Percentiles rank a stretch among this genome's conserved stretches.
Evolutionary conservation across 2,329 filamentous ascomycete genomes (phyloP).

Genomic region (Zymoseptoria pseudotritici): DNA sequence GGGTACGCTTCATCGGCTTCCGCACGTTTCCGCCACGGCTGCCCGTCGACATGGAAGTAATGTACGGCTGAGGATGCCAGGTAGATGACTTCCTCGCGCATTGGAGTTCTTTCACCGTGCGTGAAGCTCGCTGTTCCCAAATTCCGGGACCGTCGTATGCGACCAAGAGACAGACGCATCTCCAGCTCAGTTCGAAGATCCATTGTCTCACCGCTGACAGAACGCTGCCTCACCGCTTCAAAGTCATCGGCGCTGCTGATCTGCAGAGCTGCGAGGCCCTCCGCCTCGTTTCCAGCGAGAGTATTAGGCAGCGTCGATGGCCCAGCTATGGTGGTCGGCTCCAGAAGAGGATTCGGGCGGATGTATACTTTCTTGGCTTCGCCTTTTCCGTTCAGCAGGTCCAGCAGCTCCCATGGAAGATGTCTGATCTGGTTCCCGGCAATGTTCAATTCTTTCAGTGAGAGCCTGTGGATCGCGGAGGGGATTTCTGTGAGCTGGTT

Average conservation of each 20-base stretch:
- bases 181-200: conserved; percentile 15
- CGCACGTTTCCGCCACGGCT: conserved; percentile 4
- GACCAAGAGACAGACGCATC: conserved; percentile 17
- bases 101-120: conserved; percentile 6
- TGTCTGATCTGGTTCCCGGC: conserved; percentile 55
- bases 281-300: conserved; percentile 1
- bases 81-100: conserved; percentile 24
- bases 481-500: conserved; percentile 58
- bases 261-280: not conserved
- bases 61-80: conserved; percentile 21
- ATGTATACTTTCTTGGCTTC: conserved; percentile 48
- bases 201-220: conserved; percentile 11
- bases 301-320: conserved; percentile 7
- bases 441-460: conserved; percentile 56
- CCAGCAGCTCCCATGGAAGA: conserved; percentile 57
- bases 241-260: conserved; percentile 1
- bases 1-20: conserved; percentile 1
- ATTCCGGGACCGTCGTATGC: conserved; percentile 13
- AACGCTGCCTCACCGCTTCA: not conserved
- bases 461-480: conserved; percentile 50
- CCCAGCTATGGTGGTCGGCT: conserved; percentile 14
- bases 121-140: conserved; percentile 7
- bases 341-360: conserved; percentile 55
- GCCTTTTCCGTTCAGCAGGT: conserved; percentile 41
- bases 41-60: conserved; percentile 28